Evolutionary conservation across 1,284 basidiomycete species (phyloP), one percentile per base, ranked within the genome.

Genomic region (Ustilago hordei): DNA sequence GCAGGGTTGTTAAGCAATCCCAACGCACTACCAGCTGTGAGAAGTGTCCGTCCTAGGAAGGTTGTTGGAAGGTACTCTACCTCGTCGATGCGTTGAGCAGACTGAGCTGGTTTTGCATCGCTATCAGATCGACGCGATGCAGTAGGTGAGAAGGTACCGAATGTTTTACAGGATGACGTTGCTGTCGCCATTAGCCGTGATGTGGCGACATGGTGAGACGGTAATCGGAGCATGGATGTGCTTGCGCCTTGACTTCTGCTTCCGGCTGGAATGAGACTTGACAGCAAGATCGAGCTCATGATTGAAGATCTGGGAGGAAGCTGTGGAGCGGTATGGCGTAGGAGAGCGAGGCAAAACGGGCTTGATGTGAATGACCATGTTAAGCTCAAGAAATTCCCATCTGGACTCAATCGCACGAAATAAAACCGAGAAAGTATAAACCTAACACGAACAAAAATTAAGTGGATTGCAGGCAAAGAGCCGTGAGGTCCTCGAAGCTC

Each of bases 21-120:
- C 52, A 95, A 85, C 0, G 93, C 95, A 28, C 93, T 93, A 5
- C 96, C 96, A 12, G 91, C 90, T 6, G 95, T 92, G 60, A 98
- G 89, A 70, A 99, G 90, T 8, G 91, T 60, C 35, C 69, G 55
- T 32, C 66, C 71, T 2, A 68, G 36, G 11, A 35, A 11, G 15
- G 68, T 54, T 1, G 76, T 78, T 1, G 56, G 65, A 1, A 68
- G 57, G 43, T 75, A 71, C 43, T 74, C 71, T 2, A 71, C 64
- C 39, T 74, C 58, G 36, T 78, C 75, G 53, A 74, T 70, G 3
- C 71, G 56, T 13, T 23, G 19, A 4, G 9, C 12, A 2, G 45
- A 32, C 7, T 11, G 36, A 17, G 11, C 4, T 38, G n/a, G 9
- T 31, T 45, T 28, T 31, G 32, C 9, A 0, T 36, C 28, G 39